Base-by-base conservation (phyloP, 805 yeast species). In the Millerozyma acaciae region DNA sequence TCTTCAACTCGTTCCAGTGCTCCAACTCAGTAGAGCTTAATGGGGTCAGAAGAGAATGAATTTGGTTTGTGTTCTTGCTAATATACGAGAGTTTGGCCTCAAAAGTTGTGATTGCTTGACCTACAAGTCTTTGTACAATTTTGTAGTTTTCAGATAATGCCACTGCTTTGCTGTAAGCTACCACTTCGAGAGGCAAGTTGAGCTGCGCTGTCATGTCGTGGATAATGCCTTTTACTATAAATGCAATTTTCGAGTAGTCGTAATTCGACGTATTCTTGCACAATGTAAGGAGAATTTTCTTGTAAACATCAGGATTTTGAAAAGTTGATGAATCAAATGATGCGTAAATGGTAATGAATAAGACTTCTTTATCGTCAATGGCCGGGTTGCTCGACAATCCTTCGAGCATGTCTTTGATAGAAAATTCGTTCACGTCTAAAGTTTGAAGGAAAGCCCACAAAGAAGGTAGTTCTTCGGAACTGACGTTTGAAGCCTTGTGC, bases 331-430 rank as follows among this genome's bases (percentile, higher is more conserved):
- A 16, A 5, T 26, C 21, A 14, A 34, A 21, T 14, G 5, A 15
- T 9, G 33, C 25, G 18, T 38, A 38, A 10, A 31, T 16, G n/a
- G 35, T 14, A 10, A 38, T 17, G 16, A 38, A 24, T 12, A 26
- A 8, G 15, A 17, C 16, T n/a, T 16, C 16, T 27, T 38, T 38
- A 9, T 34, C 28, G 8, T 14, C 5, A 8, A 37, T 5, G 4
- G 21, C 15, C 10, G 16, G 19, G 19, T 33, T 38, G 34, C 32
- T 28, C 45, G 43, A 9, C 33, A 35, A 27, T 33, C 43, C 24
- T 40, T 37, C 42, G 45, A 51, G 19, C 21, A 44, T 10, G 49
- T 53, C 31, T 38, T 50, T 35, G 41, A 41, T 47, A 33, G 38
- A 22, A 27, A 28, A 31, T 19, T 34, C 36, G 25, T 37, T 41